Evolutionary conservation across 1,284 basidiomycete genomes (phyloP), one percentile per base, ranked within the genome.

Genomic region (Cutaneotrichosporon sp.): DNA sequence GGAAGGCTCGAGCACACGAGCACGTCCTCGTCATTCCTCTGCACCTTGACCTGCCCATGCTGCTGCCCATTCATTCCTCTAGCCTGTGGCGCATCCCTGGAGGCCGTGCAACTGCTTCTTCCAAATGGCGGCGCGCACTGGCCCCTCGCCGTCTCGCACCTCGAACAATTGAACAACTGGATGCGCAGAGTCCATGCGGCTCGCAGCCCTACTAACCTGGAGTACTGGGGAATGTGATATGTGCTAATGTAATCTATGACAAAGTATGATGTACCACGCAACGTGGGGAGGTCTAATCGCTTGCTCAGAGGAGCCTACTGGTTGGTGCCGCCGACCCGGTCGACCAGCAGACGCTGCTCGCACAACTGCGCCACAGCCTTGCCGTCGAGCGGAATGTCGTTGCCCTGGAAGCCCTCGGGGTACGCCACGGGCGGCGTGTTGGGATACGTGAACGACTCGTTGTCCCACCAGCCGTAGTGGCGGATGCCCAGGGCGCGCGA

Each of bases 391-490:
- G 82, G 80, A 53, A 89, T 82, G 54, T 82, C 79, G 71, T 85
- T 78, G 43, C 77, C 80, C 68, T 76, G 79, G 68, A 76, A 80
- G 25, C 72, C 76, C n/a, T 74, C 79, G 53, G 78, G 81, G 65
- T 74, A 81, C 58, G 79, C 79, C 25, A 83, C 79, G 3, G 78
- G 71, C 1, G 80, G 74, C 10, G 83, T 77, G 57, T 85, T 81
- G 4, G 84, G 84, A 10, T 81, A 77, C 6, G 83, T 82, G 65
- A 85, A 85, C 20, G 79, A 88, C 85, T 84, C 85, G 77, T 89
- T 84, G 64, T 89, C 87, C 89, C 90, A 91, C 60, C 91, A 82
- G 2, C 86, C 87, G 69, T 87, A 89, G 77, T 92, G 86, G n/a
- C 78, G 82, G 81, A 90, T 87, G 11, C 88, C 88, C 25, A 92